Evolutionary conservation across 305 asterid genomes (phyloP), one percentile per base, ranked within the genome.

Genomic region (Rubia tinctorum): DNA sequence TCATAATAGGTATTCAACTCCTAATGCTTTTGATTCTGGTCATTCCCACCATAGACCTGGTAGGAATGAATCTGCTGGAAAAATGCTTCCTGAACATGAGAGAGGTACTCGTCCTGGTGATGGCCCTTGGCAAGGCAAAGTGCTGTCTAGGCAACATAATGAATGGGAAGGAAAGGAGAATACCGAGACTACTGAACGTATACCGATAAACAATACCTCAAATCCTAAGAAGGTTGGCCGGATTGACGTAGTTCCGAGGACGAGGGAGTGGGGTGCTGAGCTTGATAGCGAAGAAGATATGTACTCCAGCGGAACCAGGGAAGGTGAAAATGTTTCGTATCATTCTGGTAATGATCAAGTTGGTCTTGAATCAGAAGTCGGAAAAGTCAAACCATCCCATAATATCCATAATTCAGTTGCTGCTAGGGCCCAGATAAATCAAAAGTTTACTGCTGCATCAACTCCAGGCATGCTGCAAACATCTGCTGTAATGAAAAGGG

Each of bases 201-300:
- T 66, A 44, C 51, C 55, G 75, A 85, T 83, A 56, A 63, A 73
- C 73, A 77, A 78, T 77, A 73, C 76, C 42, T 70, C 73, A 3
- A 71, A 78, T 82, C 76, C 84, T 71, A 90, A 80, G 43, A 88
- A 79, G 81, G 73, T 53, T 22, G 82, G 77, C 27, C 80, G 75
- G 74, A 82, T 83, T 20, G 25, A 43, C 71, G 59, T 75, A 68
- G 74, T 72, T 67, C 58, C 89, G 74, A 76, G 73, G 20, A 82
- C 80, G 53, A 90, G 83, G 80, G 99, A 95, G 84, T 84, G 96
- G 96, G 96, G 96, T 56, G 91, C 96, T 80, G 96, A 89, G 61
- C 84, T 78, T 67, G 86, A 78, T 65, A 71, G 82, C 20, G 96
- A 86, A 66, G 91, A 90, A 68, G 88, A 85, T 71, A 63, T 79